Conservation (phyloP, 2,329 filamentous ascomycete genomes). For the Aspergillus ochraceoroseus region DNA sequence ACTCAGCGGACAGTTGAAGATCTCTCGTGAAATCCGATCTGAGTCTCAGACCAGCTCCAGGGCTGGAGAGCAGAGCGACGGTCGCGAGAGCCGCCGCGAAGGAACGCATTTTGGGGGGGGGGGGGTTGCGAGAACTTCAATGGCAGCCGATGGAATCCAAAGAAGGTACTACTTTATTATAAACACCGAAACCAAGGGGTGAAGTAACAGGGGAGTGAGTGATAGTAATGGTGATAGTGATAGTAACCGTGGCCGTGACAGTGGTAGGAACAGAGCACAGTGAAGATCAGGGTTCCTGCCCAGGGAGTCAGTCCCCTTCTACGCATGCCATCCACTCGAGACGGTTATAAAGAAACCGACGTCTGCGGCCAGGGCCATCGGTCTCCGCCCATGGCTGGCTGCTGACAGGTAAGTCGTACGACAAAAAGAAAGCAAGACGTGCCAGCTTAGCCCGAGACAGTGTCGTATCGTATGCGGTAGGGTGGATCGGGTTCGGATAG, state of each 20-base stretch:
- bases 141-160: too few relatives aligned
- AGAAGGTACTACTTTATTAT: neutral
- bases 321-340: too few relatives aligned
- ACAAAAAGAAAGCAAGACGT: neutral
- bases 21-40: constrained; percentile 16
- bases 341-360: too few relatives aligned
- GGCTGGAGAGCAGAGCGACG: constrained; percentile 11
- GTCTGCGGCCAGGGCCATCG: constrained; percentile 5
- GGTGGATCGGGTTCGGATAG: neutral
- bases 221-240: too few relatives aligned
- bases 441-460: constrained; percentile 4
- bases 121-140: neutral
- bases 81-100: neutral
- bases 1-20: constrained; percentile 19
- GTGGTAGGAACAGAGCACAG: too few relatives aligned
- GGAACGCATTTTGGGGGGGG: constrained; percentile 10
- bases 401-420: too few relatives aligned
- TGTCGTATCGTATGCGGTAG: constrained; percentile 15
- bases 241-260: too few relatives aligned
- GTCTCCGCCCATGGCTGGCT: too few relatives aligned
- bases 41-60: constrained; percentile 16
- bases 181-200: neutral
- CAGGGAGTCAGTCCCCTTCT: too few relatives aligned
- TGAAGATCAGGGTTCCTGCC: too few relatives aligned
- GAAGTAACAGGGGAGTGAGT: too few relatives aligned